These are phyloP conservation scores for Wickerhamiella cacticola DNA, from an alignment of 805 yeast genomes.

Conservation along the genomic window DNA sequence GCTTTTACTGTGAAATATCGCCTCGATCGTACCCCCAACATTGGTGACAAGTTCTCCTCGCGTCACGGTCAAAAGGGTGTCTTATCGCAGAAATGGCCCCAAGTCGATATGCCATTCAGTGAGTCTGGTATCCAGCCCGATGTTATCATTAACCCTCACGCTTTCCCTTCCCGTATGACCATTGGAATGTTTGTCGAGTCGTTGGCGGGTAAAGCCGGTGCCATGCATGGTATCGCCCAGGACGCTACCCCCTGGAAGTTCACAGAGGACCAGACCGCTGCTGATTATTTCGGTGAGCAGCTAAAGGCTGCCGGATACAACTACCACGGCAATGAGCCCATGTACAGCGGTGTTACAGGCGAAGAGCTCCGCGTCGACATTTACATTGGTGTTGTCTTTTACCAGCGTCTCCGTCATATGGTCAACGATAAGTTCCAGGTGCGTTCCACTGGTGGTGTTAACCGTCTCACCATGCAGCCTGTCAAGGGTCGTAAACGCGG, in stretches of 20 bases:
- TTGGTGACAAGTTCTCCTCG: constrained; percentile 96
- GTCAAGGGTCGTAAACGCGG: constrained; percentile 97
- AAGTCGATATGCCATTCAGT: constrained; percentile 90
- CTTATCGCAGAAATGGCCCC: constrained; percentile 96
- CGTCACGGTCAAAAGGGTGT: constrained; percentile 99
- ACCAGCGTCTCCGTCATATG: constrained; percentile 98
- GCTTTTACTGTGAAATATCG: constrained; percentile 77
- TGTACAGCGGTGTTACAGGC: constrained; percentile 98
- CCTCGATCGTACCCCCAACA: constrained; percentile 80
- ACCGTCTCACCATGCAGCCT: constrained; percentile 95
- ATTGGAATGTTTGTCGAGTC: constrained; percentile 99
- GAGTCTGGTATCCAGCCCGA: constrained; percentile 97
- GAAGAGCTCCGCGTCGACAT: constrained; percentile 94
- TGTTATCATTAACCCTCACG: constrained; percentile 95
- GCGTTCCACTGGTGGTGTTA: constrained; percentile 97
- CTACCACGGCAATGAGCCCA: constrained; percentile 96
- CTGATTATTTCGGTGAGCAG: constrained; percentile 95
- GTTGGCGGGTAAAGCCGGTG: constrained; percentile 98
- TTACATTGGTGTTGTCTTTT: constrained; percentile 92
- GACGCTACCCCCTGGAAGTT: constrained; percentile 96
- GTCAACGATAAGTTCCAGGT: constrained; percentile 99
- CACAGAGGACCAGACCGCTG: constrained; percentile 85
- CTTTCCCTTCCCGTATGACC: constrained; percentile 99
- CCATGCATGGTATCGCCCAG: constrained; percentile 92
- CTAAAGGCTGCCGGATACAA: constrained; percentile 78